Evolutionary conservation across 164 flowering plant genomes (phyloP).

Genomic region (Umbellularia californica): DNA sequence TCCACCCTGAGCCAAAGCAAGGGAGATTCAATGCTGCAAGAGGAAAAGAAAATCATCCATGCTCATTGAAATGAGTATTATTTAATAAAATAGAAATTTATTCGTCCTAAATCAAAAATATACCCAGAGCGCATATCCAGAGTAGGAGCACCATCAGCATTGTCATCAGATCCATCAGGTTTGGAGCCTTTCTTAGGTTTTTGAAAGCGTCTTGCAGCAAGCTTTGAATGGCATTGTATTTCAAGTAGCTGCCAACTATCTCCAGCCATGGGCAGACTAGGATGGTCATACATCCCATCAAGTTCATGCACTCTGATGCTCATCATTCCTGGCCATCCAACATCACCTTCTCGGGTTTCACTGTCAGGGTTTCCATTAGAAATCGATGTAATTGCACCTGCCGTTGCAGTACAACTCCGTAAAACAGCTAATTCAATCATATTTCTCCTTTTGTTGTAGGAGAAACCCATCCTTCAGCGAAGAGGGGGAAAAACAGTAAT

Average conservation of each 20-base stretch:
- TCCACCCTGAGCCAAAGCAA: slow-evolving; percentile 92
- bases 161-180: slow-evolving; percentile 95
- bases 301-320: slow-evolving; percentile 90
- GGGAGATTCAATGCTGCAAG: slow-evolving; percentile 77
- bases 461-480: slow-evolving; percentile 72
- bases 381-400: slow-evolving; percentile 32
- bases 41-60: not conserved
- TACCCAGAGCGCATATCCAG: slow-evolving; percentile 71
- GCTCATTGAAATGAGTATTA: not conserved
- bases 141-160: slow-evolving; percentile 53
- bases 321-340: slow-evolving; percentile 99
- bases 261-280: slow-evolving; percentile 88
- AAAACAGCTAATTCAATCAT: slow-evolving; percentile 79
- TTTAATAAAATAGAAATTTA: not conserved
- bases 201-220: slow-evolving; percentile 75
- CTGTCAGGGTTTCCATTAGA: slow-evolving; percentile 43
- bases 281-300: slow-evolving; percentile 97
- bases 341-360: slow-evolving; percentile 63
- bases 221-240: slow-evolving; percentile 84
- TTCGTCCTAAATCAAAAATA: not conserved
- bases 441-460: slow-evolving; percentile 90
- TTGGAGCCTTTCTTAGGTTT: slow-evolving; percentile 81
- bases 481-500: not conserved
- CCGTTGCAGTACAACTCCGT: slow-evolving; percentile 69
- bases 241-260: slow-evolving; percentile 86